Evolutionary conservation across 176 grass and related monocot genomes (phyloP), one percentile per base, ranked within the genome.

Genomic region (Secale cereale): DNA sequence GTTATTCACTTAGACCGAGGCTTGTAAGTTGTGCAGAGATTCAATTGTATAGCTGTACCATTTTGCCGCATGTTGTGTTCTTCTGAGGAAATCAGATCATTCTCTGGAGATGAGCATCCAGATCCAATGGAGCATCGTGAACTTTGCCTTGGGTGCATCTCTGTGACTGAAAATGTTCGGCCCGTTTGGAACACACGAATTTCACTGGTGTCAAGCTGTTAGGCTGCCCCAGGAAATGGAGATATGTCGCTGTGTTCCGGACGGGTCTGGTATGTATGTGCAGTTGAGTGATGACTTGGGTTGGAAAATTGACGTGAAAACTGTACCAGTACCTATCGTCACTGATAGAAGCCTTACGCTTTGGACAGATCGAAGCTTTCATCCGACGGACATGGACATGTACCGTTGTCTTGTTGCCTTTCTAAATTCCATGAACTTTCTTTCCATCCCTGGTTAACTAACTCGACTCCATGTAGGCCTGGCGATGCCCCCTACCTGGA

Each of bases 1-100:
- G 73, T 71, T 57, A 32, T 10, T 48, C 25, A 40, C 39, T 40
- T 46, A 59, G 66, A 36, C 74, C 9, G 37, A 63, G 76, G 61
- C 62, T 77, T 81, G 85, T 87, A 87, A 76, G 70, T 35, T 82
- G 63, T 70, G 64, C 16, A 69, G 72, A 54, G 39, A 50, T 32
- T 29, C 60, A 56, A 84, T 56, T 87, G 89, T 90, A 90, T 69
- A 90, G 75, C 16, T 79, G 65, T 73, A 43, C 2, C 15, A 56
- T 72, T 16, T 73, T 76, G 11, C 12, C 30, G 4, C 28, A 7
- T 30, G 14, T 77, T 66, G 59, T 76, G 27, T 89, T 85, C 59
- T 29, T 8, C 50, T 2, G 35, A 67, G 59, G 48, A 91, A 63
- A 50, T 69, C 2, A 48, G 26, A 52, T 52, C 69, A 68, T 54